A percentile compares a stretch with the other conserved stretches of the same genome.
phyloP scores from a whole-genome alignment of 208 protist species.

The Leishmania guyanensis region DNA sequence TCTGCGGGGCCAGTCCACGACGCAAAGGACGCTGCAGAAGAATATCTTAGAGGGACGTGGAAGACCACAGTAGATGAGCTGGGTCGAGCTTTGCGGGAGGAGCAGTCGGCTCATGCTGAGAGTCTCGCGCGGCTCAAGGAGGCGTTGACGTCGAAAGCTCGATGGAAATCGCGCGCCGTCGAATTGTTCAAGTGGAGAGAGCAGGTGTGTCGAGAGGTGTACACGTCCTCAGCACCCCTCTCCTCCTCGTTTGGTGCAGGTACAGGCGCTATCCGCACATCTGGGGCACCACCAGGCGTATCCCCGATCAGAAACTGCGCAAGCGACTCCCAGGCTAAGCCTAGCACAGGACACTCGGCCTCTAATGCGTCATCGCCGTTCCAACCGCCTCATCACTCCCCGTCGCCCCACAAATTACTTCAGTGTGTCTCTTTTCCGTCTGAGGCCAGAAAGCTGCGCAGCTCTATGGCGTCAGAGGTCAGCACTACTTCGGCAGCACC shows the following conservation, averaged over 20 bases:
- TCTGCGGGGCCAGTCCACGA: neutral
- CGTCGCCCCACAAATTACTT: slow-evolving; percentile 6
- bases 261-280: neutral
- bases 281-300: neutral
- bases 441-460: neutral
- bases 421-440: neutral
- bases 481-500: neutral
- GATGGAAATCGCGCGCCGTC: slow-evolving; percentile 10
- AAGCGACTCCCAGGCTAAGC: neutral
- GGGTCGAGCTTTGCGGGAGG: slow-evolving; percentile 10
- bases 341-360: neutral
- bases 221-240: neutral
- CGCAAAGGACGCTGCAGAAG: neutral
- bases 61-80: slow-evolving; percentile 14
- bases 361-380: neutral
- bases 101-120: slow-evolving; percentile 15
- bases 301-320: neutral
- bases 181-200: slow-evolving; percentile 7
- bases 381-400: neutral
- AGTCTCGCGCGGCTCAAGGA: slow-evolving; percentile 9
- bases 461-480: neutral
- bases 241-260: neutral
- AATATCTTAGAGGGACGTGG: neutral
- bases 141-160: neutral
- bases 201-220: neutral